Base-by-base conservation (phyloP, 768 basidiomycete species). In the Cystofilobasidium capitatum region DNA sequence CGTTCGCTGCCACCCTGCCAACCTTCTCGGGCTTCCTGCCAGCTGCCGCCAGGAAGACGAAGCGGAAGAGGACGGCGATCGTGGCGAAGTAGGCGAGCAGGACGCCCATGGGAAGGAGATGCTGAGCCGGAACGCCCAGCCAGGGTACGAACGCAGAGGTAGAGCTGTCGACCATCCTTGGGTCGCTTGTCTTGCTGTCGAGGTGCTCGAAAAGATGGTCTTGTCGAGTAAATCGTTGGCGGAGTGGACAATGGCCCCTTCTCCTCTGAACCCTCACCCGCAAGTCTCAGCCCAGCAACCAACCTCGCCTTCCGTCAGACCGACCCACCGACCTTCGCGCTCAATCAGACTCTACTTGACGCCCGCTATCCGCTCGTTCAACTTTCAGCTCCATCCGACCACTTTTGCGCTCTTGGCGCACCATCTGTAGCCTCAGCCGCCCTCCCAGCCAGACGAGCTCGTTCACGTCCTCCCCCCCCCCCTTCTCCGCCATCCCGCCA, bases 21-120 rank as follows among this genome's bases (percentile, higher is more conserved):
- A 10, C 40, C 5, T 49, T 29, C n/a, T 10, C 10, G 10, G 40
- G 40, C 40, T 42, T 42, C 10, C 20, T 20, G 40, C 40, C 40
- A 42, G 20, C 10, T 20, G 74, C 65, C 24, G 69, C 74, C 9
- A 57, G 65, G 64, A 77, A 65, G 35, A 79, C 77, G 66, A 76
- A 31, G 22, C 31, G 60, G 59, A 79, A 77, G 26, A 77, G 70
- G 22, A 64, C 55, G 1, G 73, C 63, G 33, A 80, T 79, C 57
- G 76, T 54, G 10, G 72, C 40, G 63, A 80, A 81, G 20, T 77
- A 79, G 7, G 69, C 67, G 20, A 78, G 77, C 37, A 80, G 74
- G 45, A 74, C 68, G 40, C 65, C 69, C 16, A 66, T 26, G 2
- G 65, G 65, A 7, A 59, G 7, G 44, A 66, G 58, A 40, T 66